A percentile compares a stretch with the other conserved stretches of the same genome.
Evolutionary conservation across 2,329 filamentous ascomycete species (phyloP).

Genomic region (Paracoccidioides lutzii): DNA sequence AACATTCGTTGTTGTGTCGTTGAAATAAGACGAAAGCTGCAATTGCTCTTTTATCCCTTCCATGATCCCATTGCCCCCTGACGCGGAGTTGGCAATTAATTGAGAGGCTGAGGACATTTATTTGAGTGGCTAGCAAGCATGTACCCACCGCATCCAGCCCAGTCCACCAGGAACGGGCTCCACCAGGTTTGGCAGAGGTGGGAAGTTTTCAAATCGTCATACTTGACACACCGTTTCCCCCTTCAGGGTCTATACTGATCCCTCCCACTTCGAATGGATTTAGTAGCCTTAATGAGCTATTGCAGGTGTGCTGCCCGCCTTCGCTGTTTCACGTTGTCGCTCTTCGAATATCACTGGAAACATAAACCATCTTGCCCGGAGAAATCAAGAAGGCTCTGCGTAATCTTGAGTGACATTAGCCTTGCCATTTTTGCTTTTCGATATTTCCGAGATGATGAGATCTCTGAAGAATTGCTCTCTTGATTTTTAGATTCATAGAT

Average conservation of each 20-base stretch:
- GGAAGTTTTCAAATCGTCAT: neutral
- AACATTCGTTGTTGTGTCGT: neutral
- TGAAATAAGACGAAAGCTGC: neutral
- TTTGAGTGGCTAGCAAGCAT: conserved; percentile 1
- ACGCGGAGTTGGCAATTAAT: neutral
- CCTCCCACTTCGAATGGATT: too few species aligned
- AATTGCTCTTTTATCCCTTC: neutral
- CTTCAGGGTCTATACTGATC: too few species aligned
- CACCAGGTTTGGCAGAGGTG: neutral
- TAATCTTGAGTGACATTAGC: neutral
- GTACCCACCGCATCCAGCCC: neutral
- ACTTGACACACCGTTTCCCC: neutral
- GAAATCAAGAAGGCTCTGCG: neutral
- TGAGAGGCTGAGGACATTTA: neutral
- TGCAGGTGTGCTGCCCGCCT: neutral
- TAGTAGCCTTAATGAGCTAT: neutral
- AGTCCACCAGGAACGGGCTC: neutral
- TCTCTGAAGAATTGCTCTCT: neutral
- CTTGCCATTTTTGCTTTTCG: neutral
- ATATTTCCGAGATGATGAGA: neutral
- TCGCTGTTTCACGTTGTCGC: neutral
- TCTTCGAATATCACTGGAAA: neutral
- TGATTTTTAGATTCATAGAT: neutral
- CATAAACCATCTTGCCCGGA: neutral
- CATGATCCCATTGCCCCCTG: neutral